Conservation (phyloP, 2,329 filamentous ascomycete species). For the Ceratocystis cubensis region DNA sequence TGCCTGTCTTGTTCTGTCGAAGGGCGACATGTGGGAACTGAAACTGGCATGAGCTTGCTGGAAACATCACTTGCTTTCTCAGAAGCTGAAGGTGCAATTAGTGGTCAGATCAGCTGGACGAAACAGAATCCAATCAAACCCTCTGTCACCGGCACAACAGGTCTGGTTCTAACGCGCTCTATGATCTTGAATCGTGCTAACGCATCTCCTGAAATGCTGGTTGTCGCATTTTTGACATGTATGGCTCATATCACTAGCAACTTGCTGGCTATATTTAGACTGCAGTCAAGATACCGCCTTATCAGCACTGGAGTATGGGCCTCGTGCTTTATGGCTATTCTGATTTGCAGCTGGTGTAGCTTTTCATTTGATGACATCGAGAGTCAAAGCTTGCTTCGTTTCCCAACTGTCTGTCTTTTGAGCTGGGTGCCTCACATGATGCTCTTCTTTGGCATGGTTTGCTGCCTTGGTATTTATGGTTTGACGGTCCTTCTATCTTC, state of each 20-base stretch:
- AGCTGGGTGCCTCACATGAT: constrained; percentile 92
- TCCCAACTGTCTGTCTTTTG: constrained; percentile 88
- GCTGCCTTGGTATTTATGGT: constrained; percentile 65
- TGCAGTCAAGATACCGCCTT: constrained; percentile 69
- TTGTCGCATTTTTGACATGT: constrained; percentile 76
- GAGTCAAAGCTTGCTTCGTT: constrained; percentile 60
- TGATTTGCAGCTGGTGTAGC: constrained; percentile 60
- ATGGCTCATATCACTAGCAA: constrained; percentile 84
- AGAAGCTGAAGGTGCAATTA: constrained; percentile 81
- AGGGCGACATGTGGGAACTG: constrained; percentile 63
- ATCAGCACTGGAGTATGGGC: constrained; percentile 84
- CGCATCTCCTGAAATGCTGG: constrained; percentile 73
- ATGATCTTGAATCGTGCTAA: constrained; percentile 72
- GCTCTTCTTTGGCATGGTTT: constrained; percentile 63
- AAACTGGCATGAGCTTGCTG: constrained; percentile 92
- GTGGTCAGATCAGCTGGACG: constrained; percentile 63
- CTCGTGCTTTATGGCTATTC: constrained; percentile 74
- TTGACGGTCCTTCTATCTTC: constrained; percentile 67
- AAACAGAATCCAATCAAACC: constrained; percentile 40
- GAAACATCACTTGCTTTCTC: constrained; percentile 94
- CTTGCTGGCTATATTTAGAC: constrained; percentile 62
- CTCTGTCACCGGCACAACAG: constrained; percentile 27
- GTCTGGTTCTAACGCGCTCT: constrained; percentile 37
- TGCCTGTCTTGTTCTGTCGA: constrained; percentile 79
- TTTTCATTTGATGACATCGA: constrained; percentile 49